phyloP scores from a whole-genome alignment of 2,329 filamentous ascomycete genomes.

The Aaosphaeria pasadenensis region DNA sequence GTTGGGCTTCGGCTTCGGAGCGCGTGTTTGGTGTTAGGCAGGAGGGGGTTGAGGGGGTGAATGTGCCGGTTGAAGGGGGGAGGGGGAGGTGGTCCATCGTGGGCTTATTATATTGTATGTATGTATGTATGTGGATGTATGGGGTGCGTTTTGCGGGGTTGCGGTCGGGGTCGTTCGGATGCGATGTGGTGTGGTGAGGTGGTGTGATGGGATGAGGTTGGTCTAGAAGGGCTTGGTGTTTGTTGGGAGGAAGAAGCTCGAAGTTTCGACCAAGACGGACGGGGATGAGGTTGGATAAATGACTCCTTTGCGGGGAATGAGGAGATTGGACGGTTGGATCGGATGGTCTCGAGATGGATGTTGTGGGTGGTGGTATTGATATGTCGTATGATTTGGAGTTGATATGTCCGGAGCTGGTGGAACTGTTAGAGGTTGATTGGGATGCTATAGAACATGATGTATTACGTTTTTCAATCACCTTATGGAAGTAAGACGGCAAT shows the following conservation, averaged over 20 bases:
- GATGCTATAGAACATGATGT: too few relatives aligned
- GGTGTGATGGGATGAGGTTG: not conserved
- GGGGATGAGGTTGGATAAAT: not conserved
- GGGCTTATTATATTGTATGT: conserved; percentile 2
- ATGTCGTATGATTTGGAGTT: not conserved
- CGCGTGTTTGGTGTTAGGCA: conserved; percentile 35
- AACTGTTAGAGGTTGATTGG: too few relatives aligned
- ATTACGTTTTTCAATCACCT: too few relatives aligned
- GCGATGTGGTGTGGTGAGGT: not conserved
- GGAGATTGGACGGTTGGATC: not conserved
- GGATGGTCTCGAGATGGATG: not conserved
- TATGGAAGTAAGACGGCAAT: too few relatives aligned
- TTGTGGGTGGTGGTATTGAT: not conserved
- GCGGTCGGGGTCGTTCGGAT: not conserved
- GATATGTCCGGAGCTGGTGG: too few relatives aligned
- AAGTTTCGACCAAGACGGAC: not conserved
- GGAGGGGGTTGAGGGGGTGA: conserved; percentile 26
- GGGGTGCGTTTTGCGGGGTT: not conserved
- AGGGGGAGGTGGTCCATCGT: conserved; percentile 19
- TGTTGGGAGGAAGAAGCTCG: not conserved
- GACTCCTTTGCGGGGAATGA: not conserved
- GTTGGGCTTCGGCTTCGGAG: conserved; percentile 32
- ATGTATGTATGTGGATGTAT: not conserved
- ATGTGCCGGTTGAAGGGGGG: conserved; percentile 12
- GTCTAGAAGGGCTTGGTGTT: not conserved